Conservation (phyloP, 73 alveolate species). For the Stentor roeselii region DNA sequence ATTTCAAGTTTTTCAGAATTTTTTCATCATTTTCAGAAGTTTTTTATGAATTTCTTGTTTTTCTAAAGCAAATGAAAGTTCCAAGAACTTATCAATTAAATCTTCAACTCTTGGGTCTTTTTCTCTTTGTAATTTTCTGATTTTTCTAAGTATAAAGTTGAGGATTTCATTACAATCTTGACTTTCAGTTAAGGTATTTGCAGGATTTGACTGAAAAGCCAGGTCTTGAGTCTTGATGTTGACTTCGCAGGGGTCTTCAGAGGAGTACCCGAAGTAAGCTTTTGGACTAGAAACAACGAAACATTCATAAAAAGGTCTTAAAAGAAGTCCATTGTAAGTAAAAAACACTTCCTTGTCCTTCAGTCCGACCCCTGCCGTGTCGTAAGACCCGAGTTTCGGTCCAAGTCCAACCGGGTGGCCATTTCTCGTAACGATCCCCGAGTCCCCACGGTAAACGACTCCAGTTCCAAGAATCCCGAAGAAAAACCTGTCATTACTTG, state of each 20-base stretch:
- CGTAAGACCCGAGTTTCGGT: neutral
- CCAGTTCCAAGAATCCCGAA: neutral
- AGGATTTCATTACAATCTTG: neutral
- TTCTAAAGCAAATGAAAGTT: too few species aligned
- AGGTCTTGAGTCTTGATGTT: neutral
- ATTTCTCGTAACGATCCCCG: neutral
- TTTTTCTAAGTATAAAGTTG: too few species aligned
- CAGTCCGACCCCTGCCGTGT: neutral
- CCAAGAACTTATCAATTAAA: neutral
- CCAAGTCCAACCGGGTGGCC: neutral
- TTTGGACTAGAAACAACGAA: neutral
- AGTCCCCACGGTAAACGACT: neutral
- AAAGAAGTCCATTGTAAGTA: slow-evolving; percentile 24
- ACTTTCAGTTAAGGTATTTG: neutral
- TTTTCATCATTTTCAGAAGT: too few species aligned
- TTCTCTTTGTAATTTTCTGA: neutral
- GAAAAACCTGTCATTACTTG: neutral
- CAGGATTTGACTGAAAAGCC: neutral
- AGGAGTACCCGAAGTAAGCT: neutral
- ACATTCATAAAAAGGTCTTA: neutral
- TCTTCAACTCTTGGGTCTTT: neutral
- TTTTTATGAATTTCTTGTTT: too few species aligned
- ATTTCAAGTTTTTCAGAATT: too few species aligned
- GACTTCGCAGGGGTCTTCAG: neutral
- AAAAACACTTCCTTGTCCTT: neutral